A percentile compares a stretch with the other conserved stretches of the same genome.
These are phyloP conservation scores for Magnaporthales sp. DNA, from an alignment of 2,329 filamentous ascomycete genomes.

Conservation along the genomic window DNA sequence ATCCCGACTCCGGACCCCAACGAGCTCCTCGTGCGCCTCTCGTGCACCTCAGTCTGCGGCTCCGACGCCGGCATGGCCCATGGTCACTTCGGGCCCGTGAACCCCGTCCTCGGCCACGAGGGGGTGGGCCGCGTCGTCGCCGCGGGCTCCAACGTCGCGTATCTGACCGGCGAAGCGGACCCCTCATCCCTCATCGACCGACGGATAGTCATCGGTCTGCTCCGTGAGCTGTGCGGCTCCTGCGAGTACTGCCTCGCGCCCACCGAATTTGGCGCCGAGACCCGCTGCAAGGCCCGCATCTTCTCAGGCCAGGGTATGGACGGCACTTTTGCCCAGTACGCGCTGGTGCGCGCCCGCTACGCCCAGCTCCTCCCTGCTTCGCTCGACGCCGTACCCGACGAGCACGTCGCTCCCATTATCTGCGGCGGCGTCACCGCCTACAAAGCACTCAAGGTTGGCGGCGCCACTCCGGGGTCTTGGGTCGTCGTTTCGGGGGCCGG, in stretches of 20 bases:
- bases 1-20: constrained; percentile 19
- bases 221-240: constrained; percentile 24
- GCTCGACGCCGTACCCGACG: constrained; percentile 21
- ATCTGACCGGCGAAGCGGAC: constrained; percentile 11
- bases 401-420: constrained; percentile 28
- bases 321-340: constrained; percentile 31
- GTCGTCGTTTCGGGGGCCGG: constrained; percentile 28
- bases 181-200: constrained; percentile 21
- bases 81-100: constrained; percentile 25
- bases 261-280: constrained; percentile 19
- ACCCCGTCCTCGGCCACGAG: constrained; percentile 32
- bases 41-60: constrained; percentile 27
- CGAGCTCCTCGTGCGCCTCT: constrained; percentile 25
- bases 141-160: constrained; percentile 23
- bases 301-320: constrained; percentile 24
- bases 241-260: constrained; percentile 21
- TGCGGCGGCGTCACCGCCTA: constrained; percentile 35
- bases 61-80: constrained; percentile 28
- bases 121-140: constrained; percentile 30
- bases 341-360: constrained; percentile 25
- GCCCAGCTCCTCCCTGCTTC: constrained; percentile 19
- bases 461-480: constrained; percentile 23
- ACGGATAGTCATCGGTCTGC: constrained; percentile 30
- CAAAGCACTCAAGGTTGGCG: constrained; percentile 26
- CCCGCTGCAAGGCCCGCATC: constrained; percentile 22